A percentile compares a stretch with the other conserved stretches of the same genome.
Evolutionary conservation across 2,329 filamentous ascomycete species (phyloP).

Genomic region (Elsinoe fawcettii): DNA sequence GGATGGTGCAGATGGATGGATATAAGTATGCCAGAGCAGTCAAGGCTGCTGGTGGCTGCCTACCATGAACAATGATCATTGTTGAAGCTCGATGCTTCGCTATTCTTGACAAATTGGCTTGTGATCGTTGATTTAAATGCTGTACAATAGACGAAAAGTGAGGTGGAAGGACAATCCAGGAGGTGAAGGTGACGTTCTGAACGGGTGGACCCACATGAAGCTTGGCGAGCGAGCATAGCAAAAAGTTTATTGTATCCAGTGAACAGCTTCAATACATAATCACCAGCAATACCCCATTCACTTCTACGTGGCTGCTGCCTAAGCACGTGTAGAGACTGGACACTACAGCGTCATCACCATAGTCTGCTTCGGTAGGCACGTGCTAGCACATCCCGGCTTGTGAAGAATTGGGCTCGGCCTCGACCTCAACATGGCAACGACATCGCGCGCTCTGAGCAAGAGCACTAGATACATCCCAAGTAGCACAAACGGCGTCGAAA

Average conservation of each 20-base stretch:
- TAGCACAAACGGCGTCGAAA: neutral
- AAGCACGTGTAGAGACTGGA: neutral
- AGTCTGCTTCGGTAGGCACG: neutral
- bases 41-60: conserved; percentile 6
- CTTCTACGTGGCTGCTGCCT: neutral
- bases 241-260: conserved; percentile 2
- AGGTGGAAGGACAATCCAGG: neutral
- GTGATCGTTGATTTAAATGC: neutral
- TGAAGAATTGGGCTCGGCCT: neutral
- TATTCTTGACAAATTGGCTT: conserved; percentile 8
- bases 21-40: conserved; percentile 5
- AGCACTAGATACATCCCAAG: neutral
- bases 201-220: conserved; percentile 5
- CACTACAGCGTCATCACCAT: neutral
- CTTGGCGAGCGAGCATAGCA: conserved; percentile 2
- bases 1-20: neutral
- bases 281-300: neutral
- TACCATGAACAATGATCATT: conserved; percentile 3
- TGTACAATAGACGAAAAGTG: conserved; percentile 14
- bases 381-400: neutral
- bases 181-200: conserved; percentile 11
- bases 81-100: conserved; percentile 1
- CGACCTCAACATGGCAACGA: neutral
- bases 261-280: neutral
- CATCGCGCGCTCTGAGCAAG: neutral